Base-by-base conservation (phyloP, 2,329 filamentous ascomycete species). In the Monilinia fructicola region DNA sequence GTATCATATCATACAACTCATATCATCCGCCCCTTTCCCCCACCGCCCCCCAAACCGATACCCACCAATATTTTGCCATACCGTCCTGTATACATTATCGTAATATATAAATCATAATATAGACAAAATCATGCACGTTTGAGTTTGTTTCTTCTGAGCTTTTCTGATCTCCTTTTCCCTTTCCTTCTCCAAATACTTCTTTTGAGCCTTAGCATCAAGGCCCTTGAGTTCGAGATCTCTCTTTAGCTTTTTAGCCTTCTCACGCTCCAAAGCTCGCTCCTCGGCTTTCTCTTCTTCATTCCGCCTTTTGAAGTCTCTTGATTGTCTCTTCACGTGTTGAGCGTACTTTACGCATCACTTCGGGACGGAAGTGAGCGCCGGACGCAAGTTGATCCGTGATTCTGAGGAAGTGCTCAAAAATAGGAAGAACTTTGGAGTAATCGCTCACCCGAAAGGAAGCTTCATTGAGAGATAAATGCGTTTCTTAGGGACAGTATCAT, bases 271-370 rank as follows among this genome's bases (percentile, higher is more conserved):
- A 56, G 87, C 85, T 31, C 91, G 84, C 82, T 93, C 90, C 80
- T 93, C 91, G 76, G 87, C 90, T 82, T 92, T 92, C 75, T 88
- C 85, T 69, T 91, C 92, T 71, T 97, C 92, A 64, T 89, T 89
- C 87, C 0, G 85, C 81, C 79, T 91, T 93, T 78, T 90, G 88
- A 75, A 99, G 87, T 81, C 90, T 90, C 76, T 85, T 85, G 74
- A 91, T 85, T 74, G 91, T 89, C 66, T 91, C 89, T 54, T 98
- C 94, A 70, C 95, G 92, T 44, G 88, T 89, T 69, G 82, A 82
- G 74, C 87, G 88, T 72, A 99, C 84, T 83, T 96, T 96, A 78
- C 91, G 91, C 77, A 90, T 81, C 44, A 97, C 93, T 82, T 98
- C 92, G 48, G 91, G 87, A 16, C 95, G 91, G 88, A 97, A 97